A percentile compares a stretch with the other conserved stretches of the same genome.
These are phyloP conservation scores for Xylaria sp. DNA, from an alignment of 2,329 filamentous ascomycete genomes.

Conservation along the genomic window DNA sequence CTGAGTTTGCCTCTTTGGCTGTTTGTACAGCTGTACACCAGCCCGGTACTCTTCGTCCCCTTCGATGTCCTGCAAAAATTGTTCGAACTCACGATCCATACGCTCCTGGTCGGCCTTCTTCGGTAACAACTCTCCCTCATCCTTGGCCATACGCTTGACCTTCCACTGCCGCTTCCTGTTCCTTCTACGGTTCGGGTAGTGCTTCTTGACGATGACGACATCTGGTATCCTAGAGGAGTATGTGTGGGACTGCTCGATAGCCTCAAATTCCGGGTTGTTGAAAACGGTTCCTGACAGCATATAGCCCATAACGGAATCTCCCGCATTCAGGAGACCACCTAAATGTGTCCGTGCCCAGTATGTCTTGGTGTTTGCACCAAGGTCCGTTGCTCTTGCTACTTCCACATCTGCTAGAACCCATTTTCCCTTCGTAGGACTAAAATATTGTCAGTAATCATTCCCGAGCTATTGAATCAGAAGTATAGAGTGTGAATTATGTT, in stretches of 20 bases:
- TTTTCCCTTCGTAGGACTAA: constrained; percentile 75
- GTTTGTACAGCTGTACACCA: constrained; percentile 88
- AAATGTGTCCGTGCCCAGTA: constrained; percentile 94
- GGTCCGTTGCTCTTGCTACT: constrained; percentile 85
- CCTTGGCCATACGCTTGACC: constrained; percentile 90
- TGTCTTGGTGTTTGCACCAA: constrained; percentile 85
- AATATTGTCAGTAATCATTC: constrained; percentile 7
- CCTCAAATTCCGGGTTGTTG: constrained; percentile 52
- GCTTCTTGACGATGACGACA: constrained; percentile 96
- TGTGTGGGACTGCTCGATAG: constrained; percentile 78
- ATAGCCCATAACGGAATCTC: constrained; percentile 96
- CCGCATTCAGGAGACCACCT: constrained; percentile 83
- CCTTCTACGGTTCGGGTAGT: constrained; percentile 82
- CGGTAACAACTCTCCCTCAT: constrained; percentile 87
- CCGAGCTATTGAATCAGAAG: background rate
- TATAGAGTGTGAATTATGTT: background rate
- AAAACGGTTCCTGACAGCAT: constrained; percentile 74
- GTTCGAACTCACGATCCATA: constrained; percentile 93
- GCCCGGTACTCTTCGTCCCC: constrained; percentile 89
- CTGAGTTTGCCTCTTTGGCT: constrained; percentile 61
- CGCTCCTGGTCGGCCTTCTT: constrained; percentile 88
- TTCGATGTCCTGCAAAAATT: constrained; percentile 96
- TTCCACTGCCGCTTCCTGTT: constrained; percentile 91
- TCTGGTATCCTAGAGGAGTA: constrained; percentile 86
- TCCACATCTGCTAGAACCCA: constrained; percentile 88